These are phyloP conservation scores for Amauroascus verrucosus DNA, from an alignment of 2,329 filamentous ascomycete species.

Conservation along the genomic window DNA sequence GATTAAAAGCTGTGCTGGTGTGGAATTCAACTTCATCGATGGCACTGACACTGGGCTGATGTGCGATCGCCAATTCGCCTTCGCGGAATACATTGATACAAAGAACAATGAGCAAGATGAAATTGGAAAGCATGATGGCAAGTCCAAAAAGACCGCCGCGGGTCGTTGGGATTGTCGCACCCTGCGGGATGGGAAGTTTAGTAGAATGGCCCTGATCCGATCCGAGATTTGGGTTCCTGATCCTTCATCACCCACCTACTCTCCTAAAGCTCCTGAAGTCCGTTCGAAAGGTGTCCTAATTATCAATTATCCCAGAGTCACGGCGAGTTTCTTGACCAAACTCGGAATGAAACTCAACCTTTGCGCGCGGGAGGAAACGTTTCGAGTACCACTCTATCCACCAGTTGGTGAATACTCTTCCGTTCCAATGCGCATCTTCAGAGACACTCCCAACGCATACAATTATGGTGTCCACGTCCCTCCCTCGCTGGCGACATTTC, in stretches of 20 bases:
- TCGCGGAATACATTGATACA: slow-evolving; percentile 51
- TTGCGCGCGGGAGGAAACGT: slow-evolving; percentile 32
- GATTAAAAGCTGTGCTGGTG: slow-evolving; percentile 67
- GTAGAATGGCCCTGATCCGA: slow-evolving; percentile 59
- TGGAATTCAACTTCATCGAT: slow-evolving; percentile 57
- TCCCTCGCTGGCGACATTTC: slow-evolving; percentile 40
- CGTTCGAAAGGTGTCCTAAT: slow-evolving; percentile 45
- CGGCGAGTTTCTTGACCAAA: slow-evolving; percentile 16
- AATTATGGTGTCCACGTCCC: slow-evolving; percentile 36
- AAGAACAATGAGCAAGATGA: slow-evolving; percentile 1
- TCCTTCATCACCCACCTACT: slow-evolving; percentile 35
- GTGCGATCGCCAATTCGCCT: slow-evolving; percentile 73
- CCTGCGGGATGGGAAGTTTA: slow-evolving; percentile 36
- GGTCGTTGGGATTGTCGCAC: slow-evolving; percentile 38
- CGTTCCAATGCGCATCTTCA: slow-evolving; percentile 46
- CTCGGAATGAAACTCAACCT: slow-evolving; percentile 26
- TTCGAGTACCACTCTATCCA: slow-evolving; percentile 46
- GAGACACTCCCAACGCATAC: slow-evolving; percentile 39
- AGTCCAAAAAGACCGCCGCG: slow-evolving; percentile 21
- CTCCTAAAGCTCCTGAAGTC: slow-evolving; percentile 37
- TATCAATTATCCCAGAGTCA: slow-evolving; percentile 37
- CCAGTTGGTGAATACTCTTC: slow-evolving; percentile 38
- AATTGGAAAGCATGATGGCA: slow-evolving; percentile 22
- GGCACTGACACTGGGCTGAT: slow-evolving; percentile 60
- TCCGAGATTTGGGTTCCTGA: slow-evolving; percentile 53